These are phyloP conservation scores for Cercospora sp. DNA, from an alignment of 2,329 filamentous ascomycete genomes.

Conservation along the genomic window DNA sequence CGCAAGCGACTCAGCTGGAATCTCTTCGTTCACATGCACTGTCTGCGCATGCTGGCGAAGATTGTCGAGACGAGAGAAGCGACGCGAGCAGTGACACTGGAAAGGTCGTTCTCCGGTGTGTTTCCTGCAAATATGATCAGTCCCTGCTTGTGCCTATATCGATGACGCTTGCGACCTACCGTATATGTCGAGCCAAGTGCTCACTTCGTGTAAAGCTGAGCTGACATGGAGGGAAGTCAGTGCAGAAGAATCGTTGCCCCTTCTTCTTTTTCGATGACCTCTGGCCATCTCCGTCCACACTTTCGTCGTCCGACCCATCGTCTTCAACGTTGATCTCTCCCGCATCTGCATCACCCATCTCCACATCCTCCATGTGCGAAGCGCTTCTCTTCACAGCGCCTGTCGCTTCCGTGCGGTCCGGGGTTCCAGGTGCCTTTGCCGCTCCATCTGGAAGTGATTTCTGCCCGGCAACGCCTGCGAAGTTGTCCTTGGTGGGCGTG, in stretches of 20 bases:
- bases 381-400: constrained; percentile 53
- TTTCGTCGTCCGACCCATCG: constrained; percentile 53
- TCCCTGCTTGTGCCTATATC: background rate
- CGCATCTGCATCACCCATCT: constrained; percentile 67
- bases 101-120: constrained; percentile 97
- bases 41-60: constrained; percentile 95
- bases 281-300: constrained; percentile 59
- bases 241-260: constrained; percentile 93
- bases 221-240: constrained; percentile 88
- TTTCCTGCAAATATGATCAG: constrained; percentile 62
- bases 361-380: constrained; percentile 69
- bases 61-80: constrained; percentile 93
- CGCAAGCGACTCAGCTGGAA: constrained; percentile 87
- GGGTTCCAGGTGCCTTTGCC: constrained; percentile 21
- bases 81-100: constrained; percentile 88
- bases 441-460: constrained; percentile 44
- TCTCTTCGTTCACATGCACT: constrained; percentile 96
- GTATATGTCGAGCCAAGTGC: constrained; percentile 90
- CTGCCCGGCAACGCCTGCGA: constrained; percentile 50
- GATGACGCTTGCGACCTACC: constrained; percentile 54
- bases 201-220: constrained; percentile 95
- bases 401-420: constrained; percentile 15
- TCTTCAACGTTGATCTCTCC: constrained; percentile 72
- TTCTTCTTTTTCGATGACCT: constrained; percentile 91
- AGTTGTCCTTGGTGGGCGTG: constrained; percentile 63